Conservation (phyloP, 2,329 filamentous ascomycete species). For the Geosmithia flava region DNA sequence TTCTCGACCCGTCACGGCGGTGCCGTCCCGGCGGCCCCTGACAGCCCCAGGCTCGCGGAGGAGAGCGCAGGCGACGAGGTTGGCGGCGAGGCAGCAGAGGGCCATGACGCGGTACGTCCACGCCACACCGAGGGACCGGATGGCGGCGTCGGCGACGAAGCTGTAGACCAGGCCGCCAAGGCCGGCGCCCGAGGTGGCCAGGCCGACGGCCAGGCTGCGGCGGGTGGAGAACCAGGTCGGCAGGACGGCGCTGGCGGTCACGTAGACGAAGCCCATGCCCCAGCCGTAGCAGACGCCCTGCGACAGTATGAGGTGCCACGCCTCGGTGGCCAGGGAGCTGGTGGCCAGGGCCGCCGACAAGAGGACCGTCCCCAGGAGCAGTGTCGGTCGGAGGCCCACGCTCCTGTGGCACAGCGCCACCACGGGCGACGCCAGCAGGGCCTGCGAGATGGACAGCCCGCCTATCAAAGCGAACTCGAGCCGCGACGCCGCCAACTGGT, state of each 20-base stretch:
- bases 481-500: conserved; percentile 35
- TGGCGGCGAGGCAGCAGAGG: conserved; percentile 38
- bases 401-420: conserved; percentile 12
- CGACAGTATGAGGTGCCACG: conserved; percentile 49
- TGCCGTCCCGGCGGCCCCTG: too few species aligned
- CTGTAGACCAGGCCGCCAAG: conserved; percentile 13
- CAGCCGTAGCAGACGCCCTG: conserved; percentile 48
- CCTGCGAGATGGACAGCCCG: conserved; percentile 36
- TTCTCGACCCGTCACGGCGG: too few species aligned
- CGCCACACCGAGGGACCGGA: conserved; percentile 33
- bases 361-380: conserved; percentile 40
- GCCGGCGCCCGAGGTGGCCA: conserved; percentile 39
- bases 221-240: conserved; percentile 49
- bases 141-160: conserved; percentile 28
- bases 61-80: conserved; percentile 36
- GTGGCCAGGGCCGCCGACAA: conserved; percentile 37
- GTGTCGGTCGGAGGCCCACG: conserved; percentile 18
- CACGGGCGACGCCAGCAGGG: conserved; percentile 27
- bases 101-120: conserved; percentile 42
- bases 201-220: conserved; percentile 44
- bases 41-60: conserved; percentile 41
- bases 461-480: conserved; percentile 49
- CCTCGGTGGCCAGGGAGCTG: conserved; percentile 35
- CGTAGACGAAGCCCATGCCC: conserved; percentile 49
- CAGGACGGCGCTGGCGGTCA: conserved; percentile 39